Base-by-base conservation (phyloP, 805 yeast species). In the Nakazawaea wickerhamii region DNA sequence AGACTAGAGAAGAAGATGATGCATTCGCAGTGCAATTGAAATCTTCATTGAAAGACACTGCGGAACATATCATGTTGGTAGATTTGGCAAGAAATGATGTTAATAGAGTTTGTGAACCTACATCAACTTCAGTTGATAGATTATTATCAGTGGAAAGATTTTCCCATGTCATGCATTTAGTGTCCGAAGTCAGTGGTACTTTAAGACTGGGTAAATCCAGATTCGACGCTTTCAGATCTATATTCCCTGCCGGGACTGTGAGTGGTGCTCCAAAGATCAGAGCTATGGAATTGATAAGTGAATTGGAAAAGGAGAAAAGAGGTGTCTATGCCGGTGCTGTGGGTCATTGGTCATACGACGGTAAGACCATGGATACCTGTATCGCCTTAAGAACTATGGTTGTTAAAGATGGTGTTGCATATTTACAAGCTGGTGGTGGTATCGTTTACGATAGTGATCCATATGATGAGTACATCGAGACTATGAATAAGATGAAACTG, bases 251-350 rank as follows among this genome's bases (percentile, higher is more conserved):
- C 1, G 99, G 99, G 34, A 93, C 99, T 1, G 98, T 91, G 10
- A 82, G 95, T 43, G 99, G 99, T 30, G 98, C 99, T 2, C 99
- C 99, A 43, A 93, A 93, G 64, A 95, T 93, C 32, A 79, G 77
- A 54, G 99, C 99, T 8, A 93, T 93, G 98, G 95, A 90, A 63
- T 70, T 93, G 34, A 88, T 93, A 53, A 84, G 85, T 15, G 95
- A 87, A 59, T 67, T 91, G 37, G 99, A 93, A 59, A 74, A 77
- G 48, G 98, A 91, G 59, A 87, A 88, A 57, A 74, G 99, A 58
- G 99, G 98, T 36, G 90, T 91, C 7, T 93, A 93, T 58, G 99
- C 99, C 0, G 99, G 99, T 48, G 99, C 99, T 2, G 98, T 93
- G 15, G 99, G 99, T 6, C 84, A 85, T 60, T 93, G 97, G 96